These are phyloP conservation scores for Claviceps cyperi DNA, from an alignment of 2,329 filamentous ascomycete genomes.

Conservation along the genomic window DNA sequence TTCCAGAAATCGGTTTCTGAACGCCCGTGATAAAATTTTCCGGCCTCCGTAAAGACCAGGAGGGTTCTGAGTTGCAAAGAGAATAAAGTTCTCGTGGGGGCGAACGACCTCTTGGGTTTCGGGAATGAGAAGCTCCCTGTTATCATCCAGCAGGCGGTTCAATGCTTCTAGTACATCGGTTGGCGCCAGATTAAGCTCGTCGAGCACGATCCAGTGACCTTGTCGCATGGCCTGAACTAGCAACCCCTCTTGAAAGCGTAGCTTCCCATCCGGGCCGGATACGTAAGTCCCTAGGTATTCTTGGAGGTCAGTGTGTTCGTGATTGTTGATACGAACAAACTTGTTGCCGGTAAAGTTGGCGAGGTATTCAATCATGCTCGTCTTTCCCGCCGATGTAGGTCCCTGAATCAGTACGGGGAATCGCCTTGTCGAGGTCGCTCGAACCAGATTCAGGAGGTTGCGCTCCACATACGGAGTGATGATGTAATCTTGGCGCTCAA, in stretches of 20 bases:
- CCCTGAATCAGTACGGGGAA: constrained; percentile 95
- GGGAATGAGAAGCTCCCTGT: constrained; percentile 85
- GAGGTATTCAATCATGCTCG: constrained; percentile 97
- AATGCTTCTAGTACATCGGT: constrained; percentile 94
- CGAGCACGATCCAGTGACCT: constrained; percentile 95
- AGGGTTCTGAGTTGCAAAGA: constrained; percentile 96
- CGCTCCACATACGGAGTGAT: constrained; percentile 90
- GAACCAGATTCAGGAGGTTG: constrained; percentile 86
- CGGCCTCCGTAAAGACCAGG: constrained; percentile 88
- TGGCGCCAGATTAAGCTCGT: constrained; percentile 91
- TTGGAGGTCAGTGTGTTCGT: constrained; percentile 95
- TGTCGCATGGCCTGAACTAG: constrained; percentile 83
- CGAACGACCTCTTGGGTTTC: constrained; percentile 91
- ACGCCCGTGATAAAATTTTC: constrained; percentile 84
- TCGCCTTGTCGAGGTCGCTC: constrained; percentile 78
- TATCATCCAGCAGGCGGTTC: constrained; percentile 91
- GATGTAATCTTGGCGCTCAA: constrained; percentile 81
- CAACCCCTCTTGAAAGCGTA: constrained; percentile 85
- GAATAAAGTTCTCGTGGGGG: constrained; percentile 89
- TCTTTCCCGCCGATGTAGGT: constrained; percentile 94
- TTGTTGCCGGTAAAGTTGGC: constrained; percentile 95
- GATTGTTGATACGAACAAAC: constrained; percentile 98
- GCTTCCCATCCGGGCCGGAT: constrained; percentile 68
- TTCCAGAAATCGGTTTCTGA: constrained; percentile 92
- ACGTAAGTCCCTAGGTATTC: constrained; percentile 95